A percentile compares a stretch with the other conserved stretches of the same genome.
Conservation (phyloP, 2,329 filamentous ascomycete genomes). For the Whalleya microplaca region DNA sequence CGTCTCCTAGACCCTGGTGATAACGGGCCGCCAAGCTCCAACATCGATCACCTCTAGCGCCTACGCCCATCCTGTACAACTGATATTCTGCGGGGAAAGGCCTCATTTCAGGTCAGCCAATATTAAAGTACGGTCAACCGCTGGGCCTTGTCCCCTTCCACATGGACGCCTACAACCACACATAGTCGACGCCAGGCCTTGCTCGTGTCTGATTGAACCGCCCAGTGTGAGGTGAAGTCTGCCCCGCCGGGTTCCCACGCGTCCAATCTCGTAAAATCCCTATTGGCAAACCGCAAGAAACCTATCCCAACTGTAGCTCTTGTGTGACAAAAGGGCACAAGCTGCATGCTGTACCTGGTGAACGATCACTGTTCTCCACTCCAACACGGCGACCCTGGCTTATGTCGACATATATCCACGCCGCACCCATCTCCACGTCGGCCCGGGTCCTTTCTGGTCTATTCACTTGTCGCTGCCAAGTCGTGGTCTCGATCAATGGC, state of each 20-base stretch:
- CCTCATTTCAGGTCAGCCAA: slow-evolving; percentile 51
- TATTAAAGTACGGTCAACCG: slow-evolving; percentile 52
- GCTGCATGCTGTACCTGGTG: slow-evolving; percentile 32
- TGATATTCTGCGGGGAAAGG: slow-evolving; percentile 45
- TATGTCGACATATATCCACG: slow-evolving; percentile 31
- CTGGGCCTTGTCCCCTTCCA: slow-evolving; percentile 29
- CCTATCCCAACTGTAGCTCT: slow-evolving; percentile 23
- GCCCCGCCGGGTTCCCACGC: slow-evolving; percentile 29
- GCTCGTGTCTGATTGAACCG: slow-evolving; percentile 35
- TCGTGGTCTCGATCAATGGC: slow-evolving; percentile 31
- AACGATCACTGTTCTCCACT: slow-evolving; percentile 30
- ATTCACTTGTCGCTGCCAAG: slow-evolving; percentile 19
- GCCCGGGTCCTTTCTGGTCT: slow-evolving; percentile 15
- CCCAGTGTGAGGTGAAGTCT: slow-evolving; percentile 20
- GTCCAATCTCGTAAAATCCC: slow-evolving; percentile 31
- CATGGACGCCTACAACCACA: slow-evolving; percentile 14
- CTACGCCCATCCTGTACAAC: slow-evolving; percentile 36
- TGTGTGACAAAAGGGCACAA: slow-evolving; percentile 33
- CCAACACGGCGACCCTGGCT: slow-evolving; percentile 27
- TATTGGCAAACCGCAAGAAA: slow-evolving; percentile 23
- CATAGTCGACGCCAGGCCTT: slow-evolving; percentile 28
- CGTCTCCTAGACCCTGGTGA: slow-evolving; percentile 27
- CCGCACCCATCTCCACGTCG: slow-evolving; percentile 27
- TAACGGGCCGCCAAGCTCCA: slow-evolving; percentile 22
- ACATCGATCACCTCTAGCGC: slow-evolving; percentile 29